Evolutionary conservation across 108 stramenopile genomes (phyloP).

Genomic region (Nannochloropsis salina): DNA sequence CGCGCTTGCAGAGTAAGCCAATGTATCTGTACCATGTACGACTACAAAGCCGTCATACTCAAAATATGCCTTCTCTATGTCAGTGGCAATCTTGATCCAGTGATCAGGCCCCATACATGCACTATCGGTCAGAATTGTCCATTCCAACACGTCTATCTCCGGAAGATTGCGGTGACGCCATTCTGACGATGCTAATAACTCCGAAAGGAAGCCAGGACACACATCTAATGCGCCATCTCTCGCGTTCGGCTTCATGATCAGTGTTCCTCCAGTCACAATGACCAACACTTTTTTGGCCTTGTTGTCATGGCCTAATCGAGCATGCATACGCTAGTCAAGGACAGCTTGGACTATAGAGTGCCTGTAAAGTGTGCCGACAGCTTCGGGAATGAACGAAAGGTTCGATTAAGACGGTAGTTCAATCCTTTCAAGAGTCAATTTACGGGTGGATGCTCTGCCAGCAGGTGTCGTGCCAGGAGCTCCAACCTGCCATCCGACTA

Average conservation of each 20-base stretch:
- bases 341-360: no score
- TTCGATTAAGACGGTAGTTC: no score
- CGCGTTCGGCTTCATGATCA: constrained; percentile 55
- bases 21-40: constrained; percentile 92
- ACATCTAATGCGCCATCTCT: constrained; percentile 20
- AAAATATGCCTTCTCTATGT: constrained; percentile 54
- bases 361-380: no score
- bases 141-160: constrained; percentile 25
- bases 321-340: neutral
- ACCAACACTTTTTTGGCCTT: constrained; percentile 29
- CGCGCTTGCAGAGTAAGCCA: constrained; percentile 89
- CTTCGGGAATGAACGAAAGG: no score
- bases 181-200: neutral
- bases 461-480: no score
- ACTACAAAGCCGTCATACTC: constrained; percentile 79
- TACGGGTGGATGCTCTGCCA: no score
- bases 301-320: neutral
- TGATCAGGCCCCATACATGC: constrained; percentile 80
- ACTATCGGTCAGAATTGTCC: constrained; percentile 63
- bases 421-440: no score
- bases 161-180: constrained; percentile 23
- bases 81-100: constrained; percentile 75
- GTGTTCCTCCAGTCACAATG: constrained; percentile 57
- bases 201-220: neutral
- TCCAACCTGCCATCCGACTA: no score